Percentiles rank a stretch among this genome's conserved stretches.
These are phyloP conservation scores for Oryza glaberrima DNA, from an alignment of 176 grass and related monocot genomes.

Conservation along the genomic window DNA sequence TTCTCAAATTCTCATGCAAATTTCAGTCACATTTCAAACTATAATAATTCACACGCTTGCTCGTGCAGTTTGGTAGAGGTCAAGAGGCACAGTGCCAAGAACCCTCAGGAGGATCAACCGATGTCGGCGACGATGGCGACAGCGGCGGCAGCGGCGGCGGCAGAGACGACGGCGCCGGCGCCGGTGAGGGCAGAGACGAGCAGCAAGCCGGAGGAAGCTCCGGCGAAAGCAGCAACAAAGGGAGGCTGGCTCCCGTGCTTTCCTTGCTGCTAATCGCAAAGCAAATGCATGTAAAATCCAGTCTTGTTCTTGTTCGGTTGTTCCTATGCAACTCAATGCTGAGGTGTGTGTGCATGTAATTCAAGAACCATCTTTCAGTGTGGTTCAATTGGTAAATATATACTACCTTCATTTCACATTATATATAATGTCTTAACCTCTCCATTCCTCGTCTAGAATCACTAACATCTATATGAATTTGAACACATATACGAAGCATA, in stretches of 20 bases:
- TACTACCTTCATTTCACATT: background rate
- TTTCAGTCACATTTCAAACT: background rate
- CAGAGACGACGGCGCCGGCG: background rate
- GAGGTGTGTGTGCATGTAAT: background rate
- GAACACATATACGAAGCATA: too few relatives aligned
- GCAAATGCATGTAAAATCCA: background rate
- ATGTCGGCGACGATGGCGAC: background rate
- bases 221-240: constrained; percentile 4
- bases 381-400: background rate
- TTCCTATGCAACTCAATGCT: background rate
- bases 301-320: background rate
- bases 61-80: constrained; percentile 46
- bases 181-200: background rate
- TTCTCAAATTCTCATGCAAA: too few relatives aligned
- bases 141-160: background rate
- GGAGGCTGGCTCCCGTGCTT: constrained; percentile 51
- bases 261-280: constrained; percentile 47
- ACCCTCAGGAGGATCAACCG: constrained; percentile 6
- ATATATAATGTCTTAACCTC: too few relatives aligned
- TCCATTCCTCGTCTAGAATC: too few relatives aligned
- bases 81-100: constrained; percentile 34
- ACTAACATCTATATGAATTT: too few relatives aligned
- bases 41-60: background rate
- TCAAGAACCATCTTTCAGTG: background rate
- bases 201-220: constrained; percentile 33